These are phyloP conservation scores for Erodium trifolium DNA, from an alignment of 441 rosid species.

Conservation along the genomic window DNA sequence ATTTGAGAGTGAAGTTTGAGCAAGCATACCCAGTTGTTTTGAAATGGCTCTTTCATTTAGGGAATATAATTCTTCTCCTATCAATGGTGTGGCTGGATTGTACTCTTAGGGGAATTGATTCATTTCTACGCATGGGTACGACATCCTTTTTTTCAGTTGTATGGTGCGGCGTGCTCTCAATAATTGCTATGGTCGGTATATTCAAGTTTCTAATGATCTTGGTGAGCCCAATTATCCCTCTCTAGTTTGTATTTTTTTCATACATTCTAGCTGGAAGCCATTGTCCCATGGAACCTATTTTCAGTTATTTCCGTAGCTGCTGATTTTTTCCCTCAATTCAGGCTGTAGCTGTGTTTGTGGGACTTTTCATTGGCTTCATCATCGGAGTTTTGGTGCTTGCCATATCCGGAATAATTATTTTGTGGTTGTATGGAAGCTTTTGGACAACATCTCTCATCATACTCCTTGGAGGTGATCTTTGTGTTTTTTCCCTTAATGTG, in stretches of 20 bases:
- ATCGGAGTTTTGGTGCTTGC: slow-evolving; percentile 56
- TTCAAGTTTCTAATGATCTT: slow-evolving; percentile 46
- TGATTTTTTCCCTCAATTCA: slow-evolving; percentile 22
- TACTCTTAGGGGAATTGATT: slow-evolving; percentile 75
- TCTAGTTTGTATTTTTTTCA: neutral
- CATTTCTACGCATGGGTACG: slow-evolving; percentile 80
- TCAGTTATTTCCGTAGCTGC: slow-evolving; percentile 5
- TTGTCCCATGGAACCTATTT: neutral
- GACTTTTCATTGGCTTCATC: slow-evolving; percentile 58
- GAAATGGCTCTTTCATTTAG: slow-evolving; percentile 58
- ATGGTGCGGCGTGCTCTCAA: slow-evolving; percentile 86
- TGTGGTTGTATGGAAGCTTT: slow-evolving; percentile 92
- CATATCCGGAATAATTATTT: slow-evolving; percentile 48
- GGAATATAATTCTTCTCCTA: slow-evolving; percentile 62
- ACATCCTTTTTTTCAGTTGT: slow-evolving; percentile 67
- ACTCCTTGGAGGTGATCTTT: slow-evolving; percentile 52
- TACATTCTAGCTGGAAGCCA: neutral
- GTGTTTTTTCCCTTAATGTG: slow-evolving; percentile 6
- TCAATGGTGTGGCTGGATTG: slow-evolving; percentile 85
- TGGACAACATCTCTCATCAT: slow-evolving; percentile 69
- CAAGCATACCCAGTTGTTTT: slow-evolving; percentile 48
- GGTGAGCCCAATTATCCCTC: slow-evolving; percentile 38
- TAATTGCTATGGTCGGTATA: slow-evolving; percentile 68
- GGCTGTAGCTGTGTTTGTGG: slow-evolving; percentile 51
- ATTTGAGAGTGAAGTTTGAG: slow-evolving; percentile 40